Conservation (phyloP, 2,329 filamentous ascomycete species). For the Fusarium dimerum region DNA sequence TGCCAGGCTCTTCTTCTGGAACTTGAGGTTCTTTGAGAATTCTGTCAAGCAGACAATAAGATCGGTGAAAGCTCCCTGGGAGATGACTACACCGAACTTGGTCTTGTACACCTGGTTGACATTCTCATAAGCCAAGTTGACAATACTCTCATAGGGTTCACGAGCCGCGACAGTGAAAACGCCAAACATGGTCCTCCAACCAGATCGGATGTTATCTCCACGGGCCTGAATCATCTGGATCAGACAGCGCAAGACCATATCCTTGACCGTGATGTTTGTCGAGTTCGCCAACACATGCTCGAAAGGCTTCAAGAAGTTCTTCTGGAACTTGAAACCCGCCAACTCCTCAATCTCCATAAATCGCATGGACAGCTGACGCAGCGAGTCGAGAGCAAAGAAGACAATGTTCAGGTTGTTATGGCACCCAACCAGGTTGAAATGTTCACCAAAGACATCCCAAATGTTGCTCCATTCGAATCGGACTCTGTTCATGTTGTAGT, state of each 20-base stretch:
- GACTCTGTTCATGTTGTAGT: constrained; percentile 99
- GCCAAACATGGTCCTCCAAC: constrained; percentile 99
- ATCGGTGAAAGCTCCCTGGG: constrained; percentile 95
- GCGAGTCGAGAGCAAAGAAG: constrained; percentile 93
- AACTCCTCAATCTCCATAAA: constrained; percentile 99
- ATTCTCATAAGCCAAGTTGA: constrained; percentile 95
- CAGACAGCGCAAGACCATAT: constrained; percentile 92
- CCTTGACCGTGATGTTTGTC: constrained; percentile 87
- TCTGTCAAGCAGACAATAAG: constrained; percentile 94
- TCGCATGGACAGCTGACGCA: constrained; percentile 94
- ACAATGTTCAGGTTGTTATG: constrained; percentile 96
- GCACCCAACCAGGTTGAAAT: constrained; percentile 97
- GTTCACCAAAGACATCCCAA: constrained; percentile 95
- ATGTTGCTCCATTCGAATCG: constrained; percentile 98
- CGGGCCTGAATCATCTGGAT: constrained; percentile 99
- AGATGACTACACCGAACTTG: constrained; percentile 92
- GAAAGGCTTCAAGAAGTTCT: constrained; percentile 97
- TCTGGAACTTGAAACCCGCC: constrained; percentile 99
- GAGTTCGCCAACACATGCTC: constrained; percentile 97
- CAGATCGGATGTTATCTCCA: constrained; percentile 94
- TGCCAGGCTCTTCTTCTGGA: constrained; percentile 97
- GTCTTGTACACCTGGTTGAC: constrained; percentile 95
- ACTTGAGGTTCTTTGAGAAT: constrained; percentile 97
- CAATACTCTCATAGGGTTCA: constrained; percentile 92
- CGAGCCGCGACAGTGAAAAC: constrained; percentile 95